Base-by-base conservation (phyloP, 495 filamentous ascomycete species). In the Beverwykella pulmonaria region DNA sequence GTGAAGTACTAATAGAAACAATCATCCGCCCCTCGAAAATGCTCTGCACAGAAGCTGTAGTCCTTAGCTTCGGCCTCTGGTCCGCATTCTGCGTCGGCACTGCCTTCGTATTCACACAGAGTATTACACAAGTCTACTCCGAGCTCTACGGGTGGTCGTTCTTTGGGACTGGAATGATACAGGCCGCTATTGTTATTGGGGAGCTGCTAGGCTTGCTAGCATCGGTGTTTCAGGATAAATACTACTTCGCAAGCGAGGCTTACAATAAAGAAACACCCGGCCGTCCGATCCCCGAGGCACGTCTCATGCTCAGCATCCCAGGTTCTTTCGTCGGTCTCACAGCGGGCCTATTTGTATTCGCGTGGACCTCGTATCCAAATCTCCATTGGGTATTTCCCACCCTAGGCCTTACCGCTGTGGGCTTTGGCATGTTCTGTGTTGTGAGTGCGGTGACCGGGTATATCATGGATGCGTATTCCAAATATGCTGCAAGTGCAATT, bases 21-120 rank as follows among this genome's bases (percentile, higher is more conserved):
- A 71, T 79, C 10, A 59, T 71, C 20, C 76, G 82, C 0, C 83
- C 83, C 9, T 23, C 79, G 5, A 57, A 77, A 26, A 69, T 87
- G 49, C 78, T 86, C 20, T 76, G 74, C 63, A 86, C 82, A 20
- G 84, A 86, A 68, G 76, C 76, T 0, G 84, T 87, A 8, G 79
- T 86, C 3, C 81, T 84, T 34, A 74, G 79, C 46, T 79, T 76
- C 52, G 79, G 79, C 2, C 63, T 85, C 20, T 83, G 80, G 79
- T 78, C 80, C 10, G 81, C 83, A 14, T 82, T 86, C 56, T 79
- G 73, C 36, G 76, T 81, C 27, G 84, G 83, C 17, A 82, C 78
- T 1, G 66, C 85, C 10, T 87, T 81, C 65, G 71, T 86, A 46
- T 75, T 72, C 67, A 77, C 75, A 1, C 75, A 77, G 48, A 71